Evolutionary conservation across 1,139 yeast genomes (phyloP).

Genomic region (Candida smagusa): DNA sequence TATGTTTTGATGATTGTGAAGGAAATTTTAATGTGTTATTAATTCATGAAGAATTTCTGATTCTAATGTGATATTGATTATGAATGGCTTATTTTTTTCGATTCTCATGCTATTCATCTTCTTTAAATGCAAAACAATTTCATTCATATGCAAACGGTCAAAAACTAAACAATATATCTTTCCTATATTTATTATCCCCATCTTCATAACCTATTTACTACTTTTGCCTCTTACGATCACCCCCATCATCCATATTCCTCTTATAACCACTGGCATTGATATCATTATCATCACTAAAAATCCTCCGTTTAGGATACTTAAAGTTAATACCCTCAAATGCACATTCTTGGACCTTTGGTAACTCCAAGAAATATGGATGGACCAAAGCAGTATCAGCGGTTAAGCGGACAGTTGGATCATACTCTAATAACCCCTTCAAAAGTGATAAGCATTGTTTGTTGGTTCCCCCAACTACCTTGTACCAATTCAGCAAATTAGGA

Average conservation of each 20-base stretch:
- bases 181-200: neutral
- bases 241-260: constrained; percentile 15
- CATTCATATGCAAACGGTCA: neutral
- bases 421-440: constrained; percentile 61
- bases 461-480: constrained; percentile 71
- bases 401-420: constrained; percentile 79
- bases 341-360: constrained; percentile 65
- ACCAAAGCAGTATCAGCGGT: constrained; percentile 67
- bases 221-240: constrained; percentile 28
- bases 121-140: no score
- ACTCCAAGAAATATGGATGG: constrained; percentile 72
- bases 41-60: no score
- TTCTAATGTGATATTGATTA: no score
- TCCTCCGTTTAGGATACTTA: constrained; percentile 69
- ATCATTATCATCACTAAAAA: constrained; percentile 75
- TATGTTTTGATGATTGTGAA: no score
- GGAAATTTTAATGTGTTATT: no score
- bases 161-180: neutral
- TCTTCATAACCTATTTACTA: constrained; percentile 5
- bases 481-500: constrained; percentile 78
- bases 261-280: constrained; percentile 36
- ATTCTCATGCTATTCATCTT: no score
- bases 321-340: constrained; percentile 64
- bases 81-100: no score
- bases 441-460: constrained; percentile 68